Evolutionary conservation across 768 basidiomycete genomes (phyloP).

Genomic region (Tulasnella sp.): DNA sequence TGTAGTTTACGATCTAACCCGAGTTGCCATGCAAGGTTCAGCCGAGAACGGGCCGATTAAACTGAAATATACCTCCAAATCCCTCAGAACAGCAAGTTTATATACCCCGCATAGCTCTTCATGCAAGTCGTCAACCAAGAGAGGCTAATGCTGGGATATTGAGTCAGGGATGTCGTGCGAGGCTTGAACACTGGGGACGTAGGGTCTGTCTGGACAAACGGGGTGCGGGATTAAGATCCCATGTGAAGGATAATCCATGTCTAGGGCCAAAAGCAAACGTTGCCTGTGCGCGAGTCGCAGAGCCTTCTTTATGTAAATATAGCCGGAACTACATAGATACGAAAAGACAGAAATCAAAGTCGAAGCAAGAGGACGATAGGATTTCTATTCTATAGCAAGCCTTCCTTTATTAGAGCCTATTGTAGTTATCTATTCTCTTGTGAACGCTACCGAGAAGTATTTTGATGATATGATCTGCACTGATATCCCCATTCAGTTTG

Average conservation of each 20-base stretch:
- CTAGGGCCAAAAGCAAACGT: too few relatives aligned
- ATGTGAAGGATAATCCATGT: neutral
- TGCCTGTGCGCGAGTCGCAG: too few relatives aligned
- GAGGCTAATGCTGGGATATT: too few relatives aligned
- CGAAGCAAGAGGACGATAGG: too few relatives aligned
- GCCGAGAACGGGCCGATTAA: neutral
- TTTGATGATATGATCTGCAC: conserved; percentile 52
- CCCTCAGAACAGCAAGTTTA: too few relatives aligned
- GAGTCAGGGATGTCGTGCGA: neutral
- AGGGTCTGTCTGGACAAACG: neutral
- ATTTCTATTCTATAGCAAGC: too few relatives aligned
- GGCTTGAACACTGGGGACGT: neutral
- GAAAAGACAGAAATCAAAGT: too few relatives aligned
- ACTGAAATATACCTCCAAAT: neutral
- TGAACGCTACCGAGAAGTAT: conserved; percentile 59
- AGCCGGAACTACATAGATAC: too few relatives aligned
- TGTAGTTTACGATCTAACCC: neutral
- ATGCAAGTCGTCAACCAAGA: neutral
- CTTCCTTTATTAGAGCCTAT: neutral
- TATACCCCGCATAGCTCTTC: neutral
- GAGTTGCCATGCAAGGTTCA: neutral
- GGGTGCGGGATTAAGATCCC: neutral
- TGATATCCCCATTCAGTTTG: conserved; percentile 39
- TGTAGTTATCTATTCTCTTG: neutral
- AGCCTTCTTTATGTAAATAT: too few relatives aligned